Conservation (phyloP, 257 asterid genomes). For the Ligustrum vulgare region DNA sequence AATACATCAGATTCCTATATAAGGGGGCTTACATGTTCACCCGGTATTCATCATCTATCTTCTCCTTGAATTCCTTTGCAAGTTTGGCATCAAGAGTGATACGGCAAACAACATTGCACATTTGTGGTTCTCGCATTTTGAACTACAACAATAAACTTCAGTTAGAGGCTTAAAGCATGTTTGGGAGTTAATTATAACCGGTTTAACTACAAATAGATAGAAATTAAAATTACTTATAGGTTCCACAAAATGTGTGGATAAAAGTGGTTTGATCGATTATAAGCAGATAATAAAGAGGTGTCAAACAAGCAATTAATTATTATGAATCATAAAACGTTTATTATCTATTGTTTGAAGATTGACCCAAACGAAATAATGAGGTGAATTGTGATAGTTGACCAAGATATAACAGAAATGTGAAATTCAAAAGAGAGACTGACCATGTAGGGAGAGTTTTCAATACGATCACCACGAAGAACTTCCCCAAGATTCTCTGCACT, state of each 20-base stretch:
- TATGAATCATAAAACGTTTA: not conserved
- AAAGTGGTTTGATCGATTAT: no score
- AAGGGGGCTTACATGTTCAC: conserved; percentile 39
- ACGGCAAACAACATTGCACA: conserved; percentile 40
- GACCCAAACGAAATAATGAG: not conserved
- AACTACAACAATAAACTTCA: conserved; percentile 29
- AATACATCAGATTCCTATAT: not conserved
- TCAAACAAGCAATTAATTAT: no score
- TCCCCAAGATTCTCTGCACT: conserved; percentile 16
- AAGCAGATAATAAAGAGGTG: no score
- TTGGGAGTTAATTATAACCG: no score
- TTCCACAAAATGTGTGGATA: no score
- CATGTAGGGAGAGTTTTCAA: conserved; percentile 37
- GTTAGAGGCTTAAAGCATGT: conserved; percentile 10
- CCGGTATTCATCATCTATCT: conserved; percentile 47
- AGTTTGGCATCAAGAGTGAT: conserved; percentile 41
- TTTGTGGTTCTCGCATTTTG: conserved; percentile 46
- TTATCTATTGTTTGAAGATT: not conserved
- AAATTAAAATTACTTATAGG: no score
- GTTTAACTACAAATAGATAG: no score
- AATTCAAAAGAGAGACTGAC: not conserved
- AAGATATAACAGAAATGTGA: not conserved
- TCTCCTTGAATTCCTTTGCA: conserved; percentile 46
- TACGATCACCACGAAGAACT: conserved; percentile 54
- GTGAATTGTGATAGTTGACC: not conserved